Percentiles rank a stretch among this genome's conserved stretches.
These are phyloP conservation scores for Colletotrichum orbiculare DNA, from an alignment of 2,329 filamentous ascomycete species.

Conservation along the genomic window DNA sequence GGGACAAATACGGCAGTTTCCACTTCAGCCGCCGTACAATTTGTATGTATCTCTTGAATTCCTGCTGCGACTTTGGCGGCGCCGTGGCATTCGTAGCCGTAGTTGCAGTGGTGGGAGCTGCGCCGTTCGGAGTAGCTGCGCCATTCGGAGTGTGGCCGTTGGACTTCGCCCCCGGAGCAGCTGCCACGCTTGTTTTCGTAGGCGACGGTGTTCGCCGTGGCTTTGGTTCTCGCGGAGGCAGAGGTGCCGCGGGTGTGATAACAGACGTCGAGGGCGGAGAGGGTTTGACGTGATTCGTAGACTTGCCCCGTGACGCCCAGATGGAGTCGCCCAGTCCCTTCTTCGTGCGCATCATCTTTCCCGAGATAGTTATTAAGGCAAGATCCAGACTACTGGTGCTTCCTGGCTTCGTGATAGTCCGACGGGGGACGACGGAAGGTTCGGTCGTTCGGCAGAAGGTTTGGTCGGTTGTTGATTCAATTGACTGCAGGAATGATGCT, in stretches of 20 bases:
- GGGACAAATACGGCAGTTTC: slow-evolving; percentile 71
- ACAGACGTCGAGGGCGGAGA: slow-evolving; percentile 5
- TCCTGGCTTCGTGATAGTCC: too few relatives aligned
- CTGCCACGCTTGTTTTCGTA: too few relatives aligned
- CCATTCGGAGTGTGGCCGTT: too few relatives aligned
- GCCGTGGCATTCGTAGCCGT: neutral
- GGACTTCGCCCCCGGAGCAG: too few relatives aligned
- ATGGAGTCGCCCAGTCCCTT: slow-evolving; percentile 28
- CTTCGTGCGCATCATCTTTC: slow-evolving; percentile 7
- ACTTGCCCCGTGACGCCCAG: slow-evolving; percentile 29
- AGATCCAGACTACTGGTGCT: too few relatives aligned
- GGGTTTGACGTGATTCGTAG: neutral
- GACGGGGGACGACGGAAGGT: neutral
- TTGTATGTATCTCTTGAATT: slow-evolving; percentile 69
- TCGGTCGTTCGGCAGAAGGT: too few relatives aligned
- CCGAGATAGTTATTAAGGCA: too few relatives aligned
- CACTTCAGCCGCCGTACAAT: slow-evolving; percentile 70
- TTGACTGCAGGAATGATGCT: too few relatives aligned
- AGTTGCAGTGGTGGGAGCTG: neutral
- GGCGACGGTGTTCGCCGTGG: neutral
- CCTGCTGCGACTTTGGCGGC: slow-evolving; percentile 45
- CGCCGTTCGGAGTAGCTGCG: neutral
- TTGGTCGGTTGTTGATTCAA: too few relatives aligned
- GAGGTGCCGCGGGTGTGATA: slow-evolving; percentile 17
- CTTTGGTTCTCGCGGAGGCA: neutral